Base-by-base conservation (phyloP, 2,329 filamentous ascomycete species). In the Exophiala bonariae region DNA sequence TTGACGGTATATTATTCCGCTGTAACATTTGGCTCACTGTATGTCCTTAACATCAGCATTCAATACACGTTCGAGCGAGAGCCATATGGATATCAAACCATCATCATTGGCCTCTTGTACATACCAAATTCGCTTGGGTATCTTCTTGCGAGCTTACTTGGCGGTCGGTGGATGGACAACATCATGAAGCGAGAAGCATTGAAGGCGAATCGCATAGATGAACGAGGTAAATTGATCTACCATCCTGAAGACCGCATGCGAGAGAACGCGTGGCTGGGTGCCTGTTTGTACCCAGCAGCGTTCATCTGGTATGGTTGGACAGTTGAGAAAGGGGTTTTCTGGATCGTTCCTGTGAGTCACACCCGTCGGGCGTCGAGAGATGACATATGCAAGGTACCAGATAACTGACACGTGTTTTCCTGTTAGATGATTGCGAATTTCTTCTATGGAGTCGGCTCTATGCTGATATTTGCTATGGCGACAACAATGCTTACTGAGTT, bases 401-500 rank as follows among this genome's bases (percentile, higher is more conserved):
- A 37, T 37, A 16, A 44, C 46, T 55, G 42, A 55, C 52, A 52
- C 44, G 45, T 48, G 30, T 45, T 22, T 3, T 35, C 11, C 19
- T 19, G 38, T 17, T 46, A 75, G 47, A 74, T 79, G 56, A 73
- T 86, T 31, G 82, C 83, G 18, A 82, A 84, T 33, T 86, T 89
- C 64, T 79, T 85, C 63, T 93, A 92, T 59, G 89, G 89, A 13
- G 58, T 87, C 3, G 84, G 85, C 2, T 85, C 79, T 23, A 93
- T 95, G 89, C 74, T 93, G 3, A 83, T 90, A 22, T 90, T 88
- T 67, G 78, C 81, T 39, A 78, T 82, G 57, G 76, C 81, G 0
- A 90, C 87, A 0, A 93, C 89, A 0, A 90, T 93, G 86, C 72
- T 93, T 56, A 92, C 88, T 0, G 88, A 93, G 62, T 90, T 92